Evolutionary conservation across 495 filamentous ascomycete genomes (phyloP), one percentile per base, ranked within the genome.

Genomic region (Aspergillus saccharolyticus): DNA sequence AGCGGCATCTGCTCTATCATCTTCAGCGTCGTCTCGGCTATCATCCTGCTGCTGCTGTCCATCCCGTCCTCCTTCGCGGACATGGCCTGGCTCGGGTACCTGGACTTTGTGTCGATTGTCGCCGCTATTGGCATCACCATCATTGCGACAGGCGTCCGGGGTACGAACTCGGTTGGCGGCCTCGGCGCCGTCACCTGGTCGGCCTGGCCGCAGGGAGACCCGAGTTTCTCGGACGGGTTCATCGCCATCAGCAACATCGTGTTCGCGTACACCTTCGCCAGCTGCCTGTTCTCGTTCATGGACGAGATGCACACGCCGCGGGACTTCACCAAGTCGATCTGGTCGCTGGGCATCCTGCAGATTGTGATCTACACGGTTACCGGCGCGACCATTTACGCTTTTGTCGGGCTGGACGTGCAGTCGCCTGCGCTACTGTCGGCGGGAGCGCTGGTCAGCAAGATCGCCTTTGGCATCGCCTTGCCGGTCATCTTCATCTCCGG

Each of bases 391-490:
- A 80, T 90, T 56, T 91, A 90, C 70, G 70, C 70, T 61, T 91
- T 82, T 65, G 83, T 84, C 18, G 89, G 89, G 33, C 65, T 64
- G 8, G 74, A 75, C 16, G 88, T 91, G 54, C 58, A 70, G 39
- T 84, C 84, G 4, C 89, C 89, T 3, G 86, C 87, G 6, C 77
- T 91, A 3, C 74, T 84, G 15, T 85, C 85, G 0, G 83, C 85
- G 10, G 78, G 81, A 7, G 64, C 66, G 7, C 24, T 79, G 0
- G 64, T 92, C 7, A 80, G 83, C 59, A 87, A 87, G 64, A 63
- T 90, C 39, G 84, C 87, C 3, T 92, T 85, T 62, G 88, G 87
- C n/a, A 66, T 91, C 53, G 88, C 87, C 7, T 65, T 87, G 10
- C 89, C 89, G 28, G 85, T 89, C 56, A 85, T 89, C 66, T 85